Conservation (phyloP, 176 grass and related monocot genomes). For the Hsuehochloa calcarea region DNA sequence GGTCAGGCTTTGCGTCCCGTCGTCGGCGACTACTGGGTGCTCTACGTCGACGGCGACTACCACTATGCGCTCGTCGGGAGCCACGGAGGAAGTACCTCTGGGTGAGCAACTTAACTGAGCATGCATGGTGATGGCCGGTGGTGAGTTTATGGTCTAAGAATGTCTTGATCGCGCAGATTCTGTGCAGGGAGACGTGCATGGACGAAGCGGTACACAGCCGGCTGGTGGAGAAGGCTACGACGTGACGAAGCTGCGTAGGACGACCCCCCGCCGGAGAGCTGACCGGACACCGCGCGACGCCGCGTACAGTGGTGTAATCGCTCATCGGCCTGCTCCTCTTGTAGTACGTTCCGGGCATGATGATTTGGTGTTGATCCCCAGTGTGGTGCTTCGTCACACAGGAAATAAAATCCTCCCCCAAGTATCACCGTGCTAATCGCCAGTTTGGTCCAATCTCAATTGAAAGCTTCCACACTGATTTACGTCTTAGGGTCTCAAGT, state of each 20-base stretch:
- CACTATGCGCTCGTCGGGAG: conserved; percentile 29
- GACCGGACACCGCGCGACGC: too few relatives aligned
- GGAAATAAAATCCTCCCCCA: not conserved
- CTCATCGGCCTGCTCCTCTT: not conserved
- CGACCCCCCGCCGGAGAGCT: too few relatives aligned
- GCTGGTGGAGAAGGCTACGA: not conserved
- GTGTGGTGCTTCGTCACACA: not conserved
- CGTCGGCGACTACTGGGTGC: conserved; percentile 54
- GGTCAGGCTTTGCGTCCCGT: conserved; percentile 51
- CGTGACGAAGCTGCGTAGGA: too few relatives aligned
- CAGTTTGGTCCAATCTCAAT: not conserved
- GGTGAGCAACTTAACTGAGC: not conserved
- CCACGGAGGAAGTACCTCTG: not conserved
- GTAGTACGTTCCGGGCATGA: not conserved
- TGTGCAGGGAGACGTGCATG: not conserved
- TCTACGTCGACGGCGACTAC: conserved; percentile 29
- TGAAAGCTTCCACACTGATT: not conserved
- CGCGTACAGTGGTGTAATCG: too few relatives aligned
- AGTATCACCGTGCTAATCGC: not conserved
- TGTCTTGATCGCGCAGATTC: not conserved
- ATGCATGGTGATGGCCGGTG: not conserved
- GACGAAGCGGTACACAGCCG: not conserved
- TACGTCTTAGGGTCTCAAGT: not conserved
- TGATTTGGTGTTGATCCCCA: not conserved
- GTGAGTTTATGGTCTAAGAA: not conserved